A percentile compares a stretch with the other conserved stretches of the same genome.
phyloP scores from a whole-genome alignment of 2,329 filamentous ascomycete species.

The Aspergillus fumigatiaffinis region DNA sequence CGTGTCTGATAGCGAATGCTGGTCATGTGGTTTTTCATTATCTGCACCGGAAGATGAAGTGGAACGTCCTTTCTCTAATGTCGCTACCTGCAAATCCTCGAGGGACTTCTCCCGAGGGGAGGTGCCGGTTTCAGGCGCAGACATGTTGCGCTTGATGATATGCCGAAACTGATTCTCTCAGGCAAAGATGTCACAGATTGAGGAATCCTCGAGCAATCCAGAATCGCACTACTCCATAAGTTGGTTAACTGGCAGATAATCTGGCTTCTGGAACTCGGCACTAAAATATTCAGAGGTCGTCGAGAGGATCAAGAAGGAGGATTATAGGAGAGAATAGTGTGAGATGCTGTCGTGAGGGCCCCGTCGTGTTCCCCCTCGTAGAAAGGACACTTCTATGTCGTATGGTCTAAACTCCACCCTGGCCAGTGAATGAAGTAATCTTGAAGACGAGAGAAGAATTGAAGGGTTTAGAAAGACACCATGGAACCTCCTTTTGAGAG shows the following conservation, averaged over 20 bases:
- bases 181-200: not conserved
- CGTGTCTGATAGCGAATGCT: conserved; percentile 21
- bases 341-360: not conserved
- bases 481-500: not conserved
- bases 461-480: not conserved
- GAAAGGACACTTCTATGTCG: not conserved
- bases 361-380: not conserved
- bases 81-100: conserved; percentile 5
- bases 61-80: conserved; percentile 1
- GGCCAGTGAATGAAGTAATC: not conserved
- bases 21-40: conserved; percentile 13
- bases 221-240: not conserved
- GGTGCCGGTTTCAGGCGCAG: conserved; percentile 6
- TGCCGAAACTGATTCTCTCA: not conserved
- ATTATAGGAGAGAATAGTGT: not conserved
- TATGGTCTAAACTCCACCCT: not conserved
- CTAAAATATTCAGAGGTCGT: not conserved
- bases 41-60: conserved; percentile 3
- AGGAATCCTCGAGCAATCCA: not conserved
- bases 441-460: not conserved
- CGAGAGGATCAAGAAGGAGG: not conserved
- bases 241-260: not conserved
- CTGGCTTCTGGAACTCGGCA: not conserved
- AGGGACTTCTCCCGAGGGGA: conserved; percentile 1
- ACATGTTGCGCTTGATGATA: conserved; percentile 4